Base-by-base conservation (phyloP, 2,329 filamentous ascomycete genomes). In the Verticillium tricorpus region DNA sequence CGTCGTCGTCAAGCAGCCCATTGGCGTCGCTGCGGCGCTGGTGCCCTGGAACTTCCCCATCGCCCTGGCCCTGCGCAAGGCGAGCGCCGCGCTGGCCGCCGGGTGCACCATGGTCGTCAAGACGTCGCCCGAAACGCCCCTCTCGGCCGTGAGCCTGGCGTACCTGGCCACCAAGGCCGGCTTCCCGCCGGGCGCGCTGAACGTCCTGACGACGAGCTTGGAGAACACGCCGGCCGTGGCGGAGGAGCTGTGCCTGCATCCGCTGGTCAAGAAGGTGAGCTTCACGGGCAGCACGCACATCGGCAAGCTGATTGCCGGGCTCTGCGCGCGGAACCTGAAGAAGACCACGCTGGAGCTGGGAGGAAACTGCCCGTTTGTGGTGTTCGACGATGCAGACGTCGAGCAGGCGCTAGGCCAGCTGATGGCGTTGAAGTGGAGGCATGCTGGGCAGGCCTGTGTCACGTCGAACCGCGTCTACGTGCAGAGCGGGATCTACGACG, bases 71-170 rank as follows among this genome's bases (percentile, higher is more conserved):
- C 71, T 80, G 8, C 70, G 80, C 19, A 82, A 82, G 62, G 74
- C 77, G 11, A 76, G 73, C 2, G 77, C 85, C 0, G 86, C 85
- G 1, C 76, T 92, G 34, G 90, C 89, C 22, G 89, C 89, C 9
- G 90, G 89, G 12, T 92, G 89, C 71, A 91, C 89, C 1, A 91
- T 93, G 85, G 80, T 93, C 17, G 80, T 85, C 17, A 92, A 92
- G 75, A 87, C 89, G 2, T 88, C 85, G 4, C 89, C 89, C 0
- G 89, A 92, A 72, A 92, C 90, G 2, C 91, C 90, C 0, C 84
- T 91, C 69, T 91, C 89, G 28, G 85, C 87, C 1, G 84, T 91
- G 35, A 87, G 88, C 0, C 76, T 93, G 11, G 89, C 87, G 0
- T 83, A 88, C 67, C 82, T 93, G 22, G 88, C 87, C 0, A 78